Evolutionary conservation across 176 grass and related monocot genomes (phyloP), one percentile per base, ranked within the genome.

Genomic region (Metroxylon sagu): DNA sequence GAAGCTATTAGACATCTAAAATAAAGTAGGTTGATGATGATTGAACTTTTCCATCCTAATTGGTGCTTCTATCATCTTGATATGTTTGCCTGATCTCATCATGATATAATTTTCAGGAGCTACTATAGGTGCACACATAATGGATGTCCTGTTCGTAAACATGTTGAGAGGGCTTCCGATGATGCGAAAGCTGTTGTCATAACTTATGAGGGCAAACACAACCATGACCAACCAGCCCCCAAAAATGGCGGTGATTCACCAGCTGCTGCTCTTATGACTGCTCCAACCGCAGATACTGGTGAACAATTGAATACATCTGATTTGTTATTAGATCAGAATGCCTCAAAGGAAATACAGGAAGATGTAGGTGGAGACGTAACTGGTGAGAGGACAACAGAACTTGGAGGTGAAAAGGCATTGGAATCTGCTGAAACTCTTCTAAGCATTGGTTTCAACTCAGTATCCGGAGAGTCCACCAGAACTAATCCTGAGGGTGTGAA

Each of bases 171-270:
- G 50, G 88, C 88, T 57, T 64, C 94, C 12, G 87, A 93, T 59
- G 85, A 99, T 66, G 69, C 57, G 12, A 81, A 89, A 70, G 79
- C 84, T 85, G 74, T 99, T 31, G 75, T 93, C 23, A 82, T 99
- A 57, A 99, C 94, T 53, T 99, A 99, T n/a, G 94, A 98, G 82
- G 94, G 94, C 30, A 88, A 99, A 76, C 94, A 99, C 67, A 89
- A 79, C 57, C 94, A 99, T 52, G 84, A 92, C 55, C 79, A 76
- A 55, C 88, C 82, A 18, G 31, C 3, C 60, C 73, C 60, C 65
- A 76, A 83, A 74, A 50, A 68, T 80, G 18, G 61, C 60, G 50
- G 71, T 55, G 54, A 59, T 53, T 64, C 73, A 39, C 48, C 58
- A 12, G 35, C 7, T 43, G 35, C 35, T 43, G 8, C 7, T 70